Evolutionary conservation across 2,329 filamentous ascomycete species (phyloP), one percentile per base, ranked within the genome.

Genomic region (Polytolypa hystricis): DNA sequence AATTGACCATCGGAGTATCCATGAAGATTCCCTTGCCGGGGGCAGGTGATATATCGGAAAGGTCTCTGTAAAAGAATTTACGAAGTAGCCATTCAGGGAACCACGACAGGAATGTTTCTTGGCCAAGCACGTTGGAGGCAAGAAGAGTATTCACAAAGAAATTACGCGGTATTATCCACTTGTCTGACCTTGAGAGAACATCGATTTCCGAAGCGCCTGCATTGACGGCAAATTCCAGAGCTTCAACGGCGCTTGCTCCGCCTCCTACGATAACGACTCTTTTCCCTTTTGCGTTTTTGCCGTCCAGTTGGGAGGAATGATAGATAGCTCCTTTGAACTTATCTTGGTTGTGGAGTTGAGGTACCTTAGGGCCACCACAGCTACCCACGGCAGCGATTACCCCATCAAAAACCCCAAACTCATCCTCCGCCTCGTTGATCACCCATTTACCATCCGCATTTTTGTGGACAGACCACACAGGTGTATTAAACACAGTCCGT

Each of bases 161-260:
- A 46, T 93, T 91, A 6, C 85, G 73, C 0, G 84, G 84, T 35
- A 89, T 87, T 43, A 91, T 84, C 84, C 83, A 89, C 56, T 89
- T 91, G 48, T 89, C 83, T 10, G 77, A 82, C 15, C 84, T 71
- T 0, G 84, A 76, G 7, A 93, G 70, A 19, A 93, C 77, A 39
- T 77, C 78, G 0, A 79, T 78, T 49, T 84, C 76, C 5, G 66
- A 63, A 0, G 83, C 84, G 3, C 76, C 69, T 28, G 76, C 71
- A 9, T 73, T 64, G 8, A 78, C 72, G 1, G 82, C 82, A 47
- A 84, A 93, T 51, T 93, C 84, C 17, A 93, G 67, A 0, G 82
- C 83, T 55, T 93, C 84, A 4, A 93, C 79, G 2, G 84, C 84
- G 37, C 78, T 84, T 10, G 84, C 84, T 2, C 84, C 84, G 5